Conservation (phyloP, 305 asterid genomes). For the Nicotiana rustica region DNA sequence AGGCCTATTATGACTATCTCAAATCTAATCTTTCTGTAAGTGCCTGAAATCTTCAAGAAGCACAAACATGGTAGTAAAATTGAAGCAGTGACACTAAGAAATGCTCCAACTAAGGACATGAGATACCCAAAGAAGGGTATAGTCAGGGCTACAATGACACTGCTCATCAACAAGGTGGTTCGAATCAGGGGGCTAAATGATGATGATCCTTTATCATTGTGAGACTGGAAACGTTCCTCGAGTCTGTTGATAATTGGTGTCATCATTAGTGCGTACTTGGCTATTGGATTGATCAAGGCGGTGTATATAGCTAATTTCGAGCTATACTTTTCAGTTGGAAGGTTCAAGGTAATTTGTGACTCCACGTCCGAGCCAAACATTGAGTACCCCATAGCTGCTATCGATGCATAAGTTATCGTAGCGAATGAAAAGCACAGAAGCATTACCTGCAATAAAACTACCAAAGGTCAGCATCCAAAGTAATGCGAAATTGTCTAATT, state of each 20-base stretch:
- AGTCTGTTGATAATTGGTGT: constrained; percentile 55
- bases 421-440: constrained; percentile 53
- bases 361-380: constrained; percentile 62
- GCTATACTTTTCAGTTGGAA: constrained; percentile 48
- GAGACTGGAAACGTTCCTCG: constrained; percentile 43
- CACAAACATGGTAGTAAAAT: constrained; percentile 75
- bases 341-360: constrained; percentile 68
- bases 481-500: not conserved
- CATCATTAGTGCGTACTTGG: constrained; percentile 68
- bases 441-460: constrained; percentile 54
- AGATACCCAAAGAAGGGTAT: constrained; percentile 55
- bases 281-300: constrained; percentile 61
- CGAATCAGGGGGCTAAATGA: constrained; percentile 47
- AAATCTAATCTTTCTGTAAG: constrained; percentile 44
- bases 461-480: not conserved
- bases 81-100: constrained; percentile 67
- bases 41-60: constrained; percentile 74
- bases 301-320: constrained; percentile 69
- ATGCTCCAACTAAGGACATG: constrained; percentile 86
- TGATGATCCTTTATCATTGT: constrained; percentile 20
- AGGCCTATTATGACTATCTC: constrained; percentile 52
- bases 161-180: constrained; percentile 57
- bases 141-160: constrained; percentile 39
- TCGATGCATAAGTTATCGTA: constrained; percentile 52
- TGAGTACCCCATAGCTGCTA: constrained; percentile 62